Evolutionary conservation across 192 early-diverging fungal species (phyloP).

Genomic region (Kickxella alabastrina): DNA sequence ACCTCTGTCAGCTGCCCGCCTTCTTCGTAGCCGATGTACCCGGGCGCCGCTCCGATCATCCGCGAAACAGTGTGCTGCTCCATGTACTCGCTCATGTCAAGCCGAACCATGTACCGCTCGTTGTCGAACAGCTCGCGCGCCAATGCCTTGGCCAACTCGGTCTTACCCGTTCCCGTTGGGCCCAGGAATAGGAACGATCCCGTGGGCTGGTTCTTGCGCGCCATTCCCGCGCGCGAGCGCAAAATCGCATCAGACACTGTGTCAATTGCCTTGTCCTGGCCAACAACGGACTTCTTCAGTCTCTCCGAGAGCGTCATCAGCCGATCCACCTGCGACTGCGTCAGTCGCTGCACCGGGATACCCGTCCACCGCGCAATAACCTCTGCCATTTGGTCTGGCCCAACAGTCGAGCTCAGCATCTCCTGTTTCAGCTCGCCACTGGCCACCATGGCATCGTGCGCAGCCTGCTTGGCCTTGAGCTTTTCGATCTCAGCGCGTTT

Average conservation of each 20-base stretch:
- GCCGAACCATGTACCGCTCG: slow-evolving; percentile 88
- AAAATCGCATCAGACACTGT: slow-evolving; percentile 90
- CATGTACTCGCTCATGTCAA: slow-evolving; percentile 99
- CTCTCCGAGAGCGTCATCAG: slow-evolving; percentile 72
- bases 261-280: slow-evolving; percentile 86
- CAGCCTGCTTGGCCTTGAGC: slow-evolving; percentile 64
- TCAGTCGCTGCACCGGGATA: slow-evolving; percentile 87
- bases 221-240: slow-evolving; percentile 85
- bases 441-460: slow-evolving; percentile 60
- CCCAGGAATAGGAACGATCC: slow-evolving; percentile 96
- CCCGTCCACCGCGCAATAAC: slow-evolving; percentile 96
- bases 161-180: slow-evolving; percentile 95
- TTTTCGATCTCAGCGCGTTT: slow-evolving; percentile 68
- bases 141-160: slow-evolving; percentile 73
- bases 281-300: slow-evolving; percentile 84
- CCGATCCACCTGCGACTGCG: slow-evolving; percentile 81
- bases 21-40: slow-evolving; percentile 95
- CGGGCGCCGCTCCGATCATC: slow-evolving; percentile 92
- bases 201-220: slow-evolving; percentile 72
- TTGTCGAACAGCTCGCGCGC: slow-evolving; percentile 93
- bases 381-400: slow-evolving; percentile 89
- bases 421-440: slow-evolving; percentile 49
- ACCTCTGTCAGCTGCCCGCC: slow-evolving; percentile 95
- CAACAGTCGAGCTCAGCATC: slow-evolving; percentile 82
- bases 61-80: slow-evolving; percentile 82